Evolutionary conservation across 345 rosid genomes (phyloP), one percentile per base, ranked within the genome.

Genomic region (Cardiospermum halicacabum): DNA sequence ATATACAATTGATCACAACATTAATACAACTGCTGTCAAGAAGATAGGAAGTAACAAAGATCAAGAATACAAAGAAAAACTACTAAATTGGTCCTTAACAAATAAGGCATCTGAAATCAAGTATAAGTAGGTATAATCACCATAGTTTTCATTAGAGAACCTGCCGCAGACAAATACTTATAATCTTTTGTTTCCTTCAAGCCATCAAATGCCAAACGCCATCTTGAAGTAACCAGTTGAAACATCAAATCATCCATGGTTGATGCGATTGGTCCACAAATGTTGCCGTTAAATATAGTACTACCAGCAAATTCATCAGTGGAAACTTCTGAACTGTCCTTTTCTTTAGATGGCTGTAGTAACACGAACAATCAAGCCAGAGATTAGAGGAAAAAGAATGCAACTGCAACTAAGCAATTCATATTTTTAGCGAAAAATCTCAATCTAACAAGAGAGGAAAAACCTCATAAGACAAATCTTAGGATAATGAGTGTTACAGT

Each of bases 231-330:
- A 71, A 94, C 86, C 57, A 94, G 81, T 58, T 55, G 53, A 77
- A 94, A 91, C 99, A 91, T 89, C 56, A 91, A 80, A 76, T 94
- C 97, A 64, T 89, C 85, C 80, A 91, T 85, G 50, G 99, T 74
- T 75, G 85, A 85, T 65, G 99, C 91, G 77, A 94, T 84, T 16
- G 99, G 99, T 62, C 96, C 96, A 72, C 99, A 94, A 49, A 87
- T 65, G 78, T 83, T 84, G 70, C 85, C 95, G 54, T 82, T 80
- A 75, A 84, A 87, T 66, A 64, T 55, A 34, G 84, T 78, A 69
- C 34, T 73, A 63, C 68, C 90, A 51, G 66, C 84, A 69, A 32
- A 54, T 51, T 77, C 67, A n/a, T 75, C 40, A 5, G 63, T 27
- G 32, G 65, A 69, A 65, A 34, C 72, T 69, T 70, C 79, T 68